Base-by-base conservation (phyloP, 2,329 filamentous ascomycete genomes). In the Xylaria hypoxylon region DNA sequence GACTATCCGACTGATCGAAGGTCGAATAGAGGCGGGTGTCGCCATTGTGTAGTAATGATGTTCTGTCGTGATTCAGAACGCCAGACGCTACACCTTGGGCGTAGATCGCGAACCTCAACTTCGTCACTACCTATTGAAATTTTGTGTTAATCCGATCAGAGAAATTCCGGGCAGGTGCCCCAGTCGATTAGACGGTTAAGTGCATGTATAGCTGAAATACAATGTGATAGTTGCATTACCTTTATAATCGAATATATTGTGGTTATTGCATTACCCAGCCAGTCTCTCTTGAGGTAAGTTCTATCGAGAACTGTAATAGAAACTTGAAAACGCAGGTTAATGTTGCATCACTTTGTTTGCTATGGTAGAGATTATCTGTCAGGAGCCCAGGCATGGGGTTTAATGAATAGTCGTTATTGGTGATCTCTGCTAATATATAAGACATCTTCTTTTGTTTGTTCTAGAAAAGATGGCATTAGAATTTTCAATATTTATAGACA, bases 1-100 rank as follows among this genome's bases (percentile, higher is more conserved):
- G 62, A 76, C 44, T 60, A 76, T 66, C 59, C 77, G 73, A 57
- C 75, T 72, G 59, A 78, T 70, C 42, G 73, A 72, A 56, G 77
- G 75, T 70, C 77, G 73, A 56, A 79, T 59, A 26, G 73, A 69
- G 53, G 66, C 68, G 28, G 74, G 62, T 62, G 71, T 74, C 53
- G 77, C 76, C 77, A 79, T 79, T 57, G 59, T 58, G 51, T 31
- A 50, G 50, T 68, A 62, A 57, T 64, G 59, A 50, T 48, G 42
- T 58, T 52, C 38, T 48, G 42, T 56, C 44, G 66, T 61, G 53
- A 47, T 65, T 63, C 17, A 48, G 26, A 59, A 66, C 58, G 53
- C 48, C 57, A 44, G 50, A 53, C 53, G 58, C 68, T 22, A 52
- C 57, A 58, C 31, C 57, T 59, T 28, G 3, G 15, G 13, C 50